Percentiles rank a stretch among this genome's conserved stretches.
These are phyloP conservation scores for Apiospora arundinis DNA, from an alignment of 2,329 filamentous ascomycete genomes.

Conservation along the genomic window DNA sequence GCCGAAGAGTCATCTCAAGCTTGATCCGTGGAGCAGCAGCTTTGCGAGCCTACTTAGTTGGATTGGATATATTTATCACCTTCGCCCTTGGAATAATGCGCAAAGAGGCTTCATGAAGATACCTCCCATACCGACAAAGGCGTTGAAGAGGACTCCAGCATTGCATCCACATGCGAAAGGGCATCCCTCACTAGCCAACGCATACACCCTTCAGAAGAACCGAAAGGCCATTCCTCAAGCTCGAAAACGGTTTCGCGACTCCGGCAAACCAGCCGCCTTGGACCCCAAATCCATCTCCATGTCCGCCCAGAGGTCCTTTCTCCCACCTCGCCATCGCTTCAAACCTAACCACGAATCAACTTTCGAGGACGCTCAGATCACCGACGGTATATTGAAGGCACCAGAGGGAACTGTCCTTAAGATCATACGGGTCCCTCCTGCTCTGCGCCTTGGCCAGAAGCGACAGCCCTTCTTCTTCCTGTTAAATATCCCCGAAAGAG, in stretches of 20 bases:
- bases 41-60: conserved; percentile 10
- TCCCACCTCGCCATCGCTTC: conserved; percentile 8
- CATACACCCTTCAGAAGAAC: not conserved
- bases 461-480: conserved; percentile 1
- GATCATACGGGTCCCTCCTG: conserved; percentile 1
- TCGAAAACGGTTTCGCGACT: not conserved
- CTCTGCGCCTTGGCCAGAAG: not conserved
- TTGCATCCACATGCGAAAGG: not conserved
- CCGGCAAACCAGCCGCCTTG: not conserved
- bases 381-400: conserved; percentile 8
- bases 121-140: not conserved
- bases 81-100: not conserved
- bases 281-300: not conserved
- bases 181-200: not conserved
- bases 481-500: conserved; percentile 11
- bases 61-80: not conserved
- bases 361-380: conserved; percentile 17
- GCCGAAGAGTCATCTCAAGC: not conserved
- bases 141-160: conserved; percentile 20
- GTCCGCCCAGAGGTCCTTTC: not conserved
- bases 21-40: not conserved
- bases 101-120: conserved; percentile 20
- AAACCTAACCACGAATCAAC: not conserved
- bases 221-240: not conserved
- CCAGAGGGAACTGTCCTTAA: not conserved